Conservation (phyloP, 805 yeast genomes). For the Komagataella pseudopastoris region DNA sequence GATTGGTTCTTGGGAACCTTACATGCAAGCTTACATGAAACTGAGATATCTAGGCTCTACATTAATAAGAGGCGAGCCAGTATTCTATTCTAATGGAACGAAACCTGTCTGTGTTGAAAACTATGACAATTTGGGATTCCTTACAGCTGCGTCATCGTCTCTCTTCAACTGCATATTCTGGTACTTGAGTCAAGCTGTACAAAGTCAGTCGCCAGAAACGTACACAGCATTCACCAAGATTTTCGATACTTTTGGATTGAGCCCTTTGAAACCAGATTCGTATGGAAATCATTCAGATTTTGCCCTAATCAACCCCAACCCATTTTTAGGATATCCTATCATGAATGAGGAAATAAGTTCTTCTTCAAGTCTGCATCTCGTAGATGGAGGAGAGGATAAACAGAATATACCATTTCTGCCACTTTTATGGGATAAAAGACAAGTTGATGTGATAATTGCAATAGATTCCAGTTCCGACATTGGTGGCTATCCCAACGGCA, state of each 20-base stretch:
- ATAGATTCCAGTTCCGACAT: conserved; percentile 60
- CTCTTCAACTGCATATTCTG: conserved; percentile 58
- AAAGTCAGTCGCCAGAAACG: conserved; percentile 24
- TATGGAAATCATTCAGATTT: conserved; percentile 39
- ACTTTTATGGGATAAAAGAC: conserved; percentile 44
- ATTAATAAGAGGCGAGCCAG: conserved; percentile 27
- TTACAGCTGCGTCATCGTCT: conserved; percentile 75
- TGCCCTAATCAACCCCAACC: conserved; percentile 64
- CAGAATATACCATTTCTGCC: conserved; percentile 64
- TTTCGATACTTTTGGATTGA: conserved; percentile 26
- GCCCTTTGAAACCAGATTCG: conserved; percentile 26
- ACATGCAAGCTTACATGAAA: conserved; percentile 31
- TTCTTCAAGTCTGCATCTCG: conserved; percentile 32
- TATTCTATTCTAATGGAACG: not conserved
- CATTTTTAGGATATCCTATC: conserved; percentile 25
- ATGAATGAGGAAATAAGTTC: conserved; percentile 19
- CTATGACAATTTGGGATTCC: conserved; percentile 70
- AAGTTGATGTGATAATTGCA: conserved; percentile 52
- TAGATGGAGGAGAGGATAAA: conserved; percentile 71
- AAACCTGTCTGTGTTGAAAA: conserved; percentile 40
- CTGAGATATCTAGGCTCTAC: conserved; percentile 38
- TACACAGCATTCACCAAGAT: conserved; percentile 34
- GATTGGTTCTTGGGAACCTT: conserved; percentile 54
- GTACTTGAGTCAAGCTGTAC: not conserved
- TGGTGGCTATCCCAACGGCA: conserved; percentile 53